A percentile compares a stretch with the other conserved stretches of the same genome.
These are phyloP conservation scores for Halteria grandinella DNA, from an alignment of 73 alveolate genomes.

Conservation along the genomic window DNA sequence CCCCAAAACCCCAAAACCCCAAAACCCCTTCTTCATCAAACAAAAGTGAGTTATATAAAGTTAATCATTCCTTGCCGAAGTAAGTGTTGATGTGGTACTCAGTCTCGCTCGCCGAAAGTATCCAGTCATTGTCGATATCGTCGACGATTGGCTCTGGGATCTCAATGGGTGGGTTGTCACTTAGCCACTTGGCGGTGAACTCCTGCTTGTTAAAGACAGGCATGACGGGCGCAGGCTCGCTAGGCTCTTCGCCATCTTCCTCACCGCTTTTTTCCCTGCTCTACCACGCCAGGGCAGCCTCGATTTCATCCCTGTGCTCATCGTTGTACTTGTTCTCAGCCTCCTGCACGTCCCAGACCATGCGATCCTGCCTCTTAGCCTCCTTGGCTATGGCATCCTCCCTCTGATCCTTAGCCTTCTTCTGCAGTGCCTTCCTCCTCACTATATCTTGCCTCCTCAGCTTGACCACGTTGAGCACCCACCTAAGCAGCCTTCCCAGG, in stretches of 20 bases:
- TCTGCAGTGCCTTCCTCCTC: constrained; percentile 45
- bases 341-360: constrained; percentile 46
- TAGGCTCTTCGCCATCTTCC: constrained; percentile 34
- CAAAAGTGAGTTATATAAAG: too few species aligned
- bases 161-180: constrained; percentile 74
- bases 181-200: constrained; percentile 70
- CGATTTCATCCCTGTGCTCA: constrained; percentile 53
- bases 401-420: constrained; percentile 46
- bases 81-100: constrained; percentile 37
- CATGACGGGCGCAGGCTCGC: constrained; percentile 51
- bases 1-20: too few species aligned
- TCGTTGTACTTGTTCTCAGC: constrained; percentile 53
- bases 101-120: constrained; percentile 55
- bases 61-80: too few species aligned
- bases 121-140: constrained; percentile 56
- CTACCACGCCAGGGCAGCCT: constrained; percentile 25
- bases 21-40: too few species aligned
- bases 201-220: constrained; percentile 68
- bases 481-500: constrained; percentile 52
- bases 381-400: constrained; percentile 17
- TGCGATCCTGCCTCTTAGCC: constrained; percentile 42
- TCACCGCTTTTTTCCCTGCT: constrained; percentile 43
- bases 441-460: constrained; percentile 52
- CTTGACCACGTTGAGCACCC: constrained; percentile 51
- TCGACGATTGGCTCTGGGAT: constrained; percentile 77